These are phyloP conservation scores for Septoria linicola DNA, from an alignment of 2,329 filamentous ascomycete species.

Conservation along the genomic window DNA sequence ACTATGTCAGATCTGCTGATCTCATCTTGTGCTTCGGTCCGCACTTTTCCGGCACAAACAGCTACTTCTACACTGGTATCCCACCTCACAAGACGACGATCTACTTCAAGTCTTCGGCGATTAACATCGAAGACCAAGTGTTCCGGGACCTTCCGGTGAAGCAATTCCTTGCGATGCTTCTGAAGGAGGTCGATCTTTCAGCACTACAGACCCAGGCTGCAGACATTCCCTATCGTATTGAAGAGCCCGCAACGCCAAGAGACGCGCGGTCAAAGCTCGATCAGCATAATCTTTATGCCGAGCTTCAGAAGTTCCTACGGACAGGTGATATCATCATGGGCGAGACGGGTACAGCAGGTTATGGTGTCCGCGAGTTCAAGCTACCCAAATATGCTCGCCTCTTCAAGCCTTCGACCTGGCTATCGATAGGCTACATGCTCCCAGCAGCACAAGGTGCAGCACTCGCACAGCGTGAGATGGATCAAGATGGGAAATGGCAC, in stretches of 20 bases:
- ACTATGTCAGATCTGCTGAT: conserved; percentile 16
- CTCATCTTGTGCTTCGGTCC: conserved; percentile 21
- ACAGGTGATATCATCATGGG: conserved; percentile 72
- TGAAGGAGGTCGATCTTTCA: conserved; percentile 11
- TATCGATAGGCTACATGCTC: conserved; percentile 65
- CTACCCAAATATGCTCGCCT: conserved; percentile 74
- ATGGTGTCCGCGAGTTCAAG: conserved; percentile 81
- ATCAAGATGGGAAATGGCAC: conserved; percentile 30
- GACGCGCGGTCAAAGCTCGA: not conserved
- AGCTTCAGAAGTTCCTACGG: conserved; percentile 9
- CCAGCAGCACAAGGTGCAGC: conserved; percentile 69
- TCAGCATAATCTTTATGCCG: conserved; percentile 14
- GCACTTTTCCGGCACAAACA: conserved; percentile 28
- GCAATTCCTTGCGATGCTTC: conserved; percentile 11
- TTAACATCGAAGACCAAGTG: conserved; percentile 36
- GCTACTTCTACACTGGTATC: conserved; percentile 42
- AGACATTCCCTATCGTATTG: not conserved
- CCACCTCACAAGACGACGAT: conserved; percentile 41
- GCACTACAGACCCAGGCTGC: conserved; percentile 1
- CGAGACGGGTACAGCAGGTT: conserved; percentile 84
- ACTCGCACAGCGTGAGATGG: conserved; percentile 66
- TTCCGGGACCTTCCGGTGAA: conserved; percentile 19
- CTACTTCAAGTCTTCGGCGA: conserved; percentile 37
- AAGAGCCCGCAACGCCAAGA: not conserved
- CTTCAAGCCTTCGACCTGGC: conserved; percentile 75